A percentile compares a stretch with the other conserved stretches of the same genome.
phyloP scores from a whole-genome alignment of 2,329 filamentous ascomycete genomes.

The Ascosphaera acerosa region DNA sequence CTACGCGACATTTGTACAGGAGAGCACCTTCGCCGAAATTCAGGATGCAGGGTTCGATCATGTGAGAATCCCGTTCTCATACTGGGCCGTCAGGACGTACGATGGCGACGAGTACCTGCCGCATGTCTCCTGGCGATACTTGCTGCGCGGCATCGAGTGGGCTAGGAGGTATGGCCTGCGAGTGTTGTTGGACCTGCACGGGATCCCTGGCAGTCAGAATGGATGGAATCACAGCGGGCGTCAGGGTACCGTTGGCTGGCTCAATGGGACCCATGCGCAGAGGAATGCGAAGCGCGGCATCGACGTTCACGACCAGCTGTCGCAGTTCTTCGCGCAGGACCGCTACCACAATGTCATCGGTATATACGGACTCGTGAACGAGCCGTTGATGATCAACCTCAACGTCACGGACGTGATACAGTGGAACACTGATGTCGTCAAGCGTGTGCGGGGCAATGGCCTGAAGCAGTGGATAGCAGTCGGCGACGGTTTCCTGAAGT shows the following conservation, averaged over 20 bases:
- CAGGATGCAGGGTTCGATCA: conserved; percentile 76
- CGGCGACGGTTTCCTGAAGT: conserved; percentile 82
- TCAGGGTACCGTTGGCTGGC: conserved; percentile 58
- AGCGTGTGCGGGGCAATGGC: conserved; percentile 50
- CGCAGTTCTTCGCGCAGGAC: conserved; percentile 76
- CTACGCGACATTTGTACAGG: conserved; percentile 70
- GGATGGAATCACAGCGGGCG: conserved; percentile 93
- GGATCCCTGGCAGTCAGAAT: conserved; percentile 79
- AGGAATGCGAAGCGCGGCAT: conserved; percentile 58
- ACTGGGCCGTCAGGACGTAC: conserved; percentile 80
- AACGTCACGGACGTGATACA: conserved; percentile 38
- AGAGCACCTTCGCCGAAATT: conserved; percentile 64
- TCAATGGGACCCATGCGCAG: conserved; percentile 67
- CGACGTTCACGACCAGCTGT: conserved; percentile 66
- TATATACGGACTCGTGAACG: conserved; percentile 87
- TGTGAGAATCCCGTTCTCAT: conserved; percentile 83
- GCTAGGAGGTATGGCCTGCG: conserved; percentile 75
- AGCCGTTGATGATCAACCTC: conserved; percentile 64
- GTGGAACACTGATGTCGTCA: conserved; percentile 56
- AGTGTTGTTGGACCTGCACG: conserved; percentile 82
- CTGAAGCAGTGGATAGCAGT: conserved; percentile 52
- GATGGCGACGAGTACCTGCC: conserved; percentile 69
- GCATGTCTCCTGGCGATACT: conserved; percentile 74
- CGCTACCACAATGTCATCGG: conserved; percentile 79
- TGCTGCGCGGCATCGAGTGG: conserved; percentile 81